Evolutionary conservation across 257 asterid species (phyloP).

Genomic region (Leptodermis oblonga): DNA sequence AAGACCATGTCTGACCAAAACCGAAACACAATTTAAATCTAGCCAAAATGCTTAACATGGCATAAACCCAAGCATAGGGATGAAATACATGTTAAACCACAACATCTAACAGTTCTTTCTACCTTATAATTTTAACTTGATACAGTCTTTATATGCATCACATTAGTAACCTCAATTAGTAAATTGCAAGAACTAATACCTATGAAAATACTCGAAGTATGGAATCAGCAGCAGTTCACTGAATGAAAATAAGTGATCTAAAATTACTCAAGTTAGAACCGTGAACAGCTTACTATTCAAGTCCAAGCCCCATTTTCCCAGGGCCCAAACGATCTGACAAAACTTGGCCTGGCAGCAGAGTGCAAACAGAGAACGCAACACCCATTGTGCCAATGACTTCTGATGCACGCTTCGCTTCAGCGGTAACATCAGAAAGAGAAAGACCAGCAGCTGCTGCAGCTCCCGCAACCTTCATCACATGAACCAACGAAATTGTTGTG

Average conservation of each 20-base stretch:
- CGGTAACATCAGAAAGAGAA: constrained; percentile 70
- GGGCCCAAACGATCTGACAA: constrained; percentile 91
- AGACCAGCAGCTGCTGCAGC: constrained; percentile 95
- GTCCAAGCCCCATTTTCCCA: constrained; percentile 99
- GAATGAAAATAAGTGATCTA: neutral
- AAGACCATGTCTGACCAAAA: neutral
- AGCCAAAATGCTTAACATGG: neutral
- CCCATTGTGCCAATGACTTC: constrained; percentile 98
- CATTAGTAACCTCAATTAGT: neutral
- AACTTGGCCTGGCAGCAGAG: constrained; percentile 78
- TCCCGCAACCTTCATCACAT: constrained; percentile 73
- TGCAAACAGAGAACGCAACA: constrained; percentile 92
- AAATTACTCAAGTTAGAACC: neutral
- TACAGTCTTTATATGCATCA: neutral
- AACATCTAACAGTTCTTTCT: neutral
- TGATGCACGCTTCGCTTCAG: constrained; percentile 89
- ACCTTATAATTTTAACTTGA: neutral
- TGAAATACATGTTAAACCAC: neutral
- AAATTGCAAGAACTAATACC: neutral
- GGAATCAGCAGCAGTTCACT: neutral
- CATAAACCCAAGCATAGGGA: constrained; percentile 2
- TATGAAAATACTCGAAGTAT: neutral
- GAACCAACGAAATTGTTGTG: neutral
- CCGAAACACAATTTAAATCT: neutral
- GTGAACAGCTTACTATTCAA: constrained; percentile 66